Base-by-base conservation (phyloP, 2,329 filamentous ascomycete species). In the Monosporascus sp. region DNA sequence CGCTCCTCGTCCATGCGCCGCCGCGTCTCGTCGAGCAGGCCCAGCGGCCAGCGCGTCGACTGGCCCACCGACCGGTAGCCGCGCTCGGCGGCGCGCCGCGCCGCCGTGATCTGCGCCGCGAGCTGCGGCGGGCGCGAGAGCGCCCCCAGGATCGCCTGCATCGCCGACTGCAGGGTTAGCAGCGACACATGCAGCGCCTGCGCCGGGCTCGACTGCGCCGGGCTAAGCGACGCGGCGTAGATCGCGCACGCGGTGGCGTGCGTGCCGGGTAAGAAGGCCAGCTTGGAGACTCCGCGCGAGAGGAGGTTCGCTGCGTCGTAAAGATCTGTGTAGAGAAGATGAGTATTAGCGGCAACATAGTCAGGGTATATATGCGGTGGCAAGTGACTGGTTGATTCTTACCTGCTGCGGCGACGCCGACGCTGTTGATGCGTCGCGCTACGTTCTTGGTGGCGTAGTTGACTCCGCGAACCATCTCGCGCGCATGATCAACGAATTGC, bases 401-500 rank as follows among this genome's bases (percentile, higher is more conserved):
- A 86, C 84, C 83, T 36, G 78, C 78, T 38, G 79, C 72, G 46
- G 82, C 82, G 61, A 88, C 84, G 47, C 85, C 84, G 27, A 93
- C 72, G 55, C 83, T 82, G 66, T 94, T 93, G 24, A 88, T 85
- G 53, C 91, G 83, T 53, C 93, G 85, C 40, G 94, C 86, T 50
- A 95, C 84, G 61, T 86, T 90, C 70, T 89, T 90, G 1, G 89
- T 93, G 52, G 90, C 87, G 63, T 88, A 86, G 64, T 92, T 92
- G 55, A 97, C 84, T 58, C 87, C 85, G 49, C 91, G 86, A 40
- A 99, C 86, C 71, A 91, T 92, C 52, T 97, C 93, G 62, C 91
- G 84, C 20, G 93, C 93, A 66, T 96, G 90, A 50, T 91, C 86
- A 51, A 96, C 86, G 70, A 99, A 96, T 62, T 94, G 86, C 66